Evolutionary conservation across 2,329 filamentous ascomycete species (phyloP).

Genomic region (Neofusicoccum ribis): DNA sequence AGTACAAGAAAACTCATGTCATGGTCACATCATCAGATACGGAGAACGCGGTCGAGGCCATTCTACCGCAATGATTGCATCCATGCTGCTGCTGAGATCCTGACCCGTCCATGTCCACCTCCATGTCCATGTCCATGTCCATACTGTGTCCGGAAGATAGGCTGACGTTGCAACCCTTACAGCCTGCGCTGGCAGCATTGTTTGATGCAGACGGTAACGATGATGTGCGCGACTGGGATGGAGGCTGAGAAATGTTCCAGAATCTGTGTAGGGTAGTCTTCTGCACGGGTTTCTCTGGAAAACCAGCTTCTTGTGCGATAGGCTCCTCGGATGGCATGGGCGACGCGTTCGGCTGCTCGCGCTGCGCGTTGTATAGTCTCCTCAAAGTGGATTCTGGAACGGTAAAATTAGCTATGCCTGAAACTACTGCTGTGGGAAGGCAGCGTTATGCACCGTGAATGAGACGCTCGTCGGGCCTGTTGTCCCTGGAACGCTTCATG

Average conservation of each 20-base stretch:
- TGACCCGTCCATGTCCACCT: conserved; percentile 38
- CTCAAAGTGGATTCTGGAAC: conserved; percentile 46
- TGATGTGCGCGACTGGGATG: conserved; percentile 25
- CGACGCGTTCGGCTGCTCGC: conserved; percentile 30
- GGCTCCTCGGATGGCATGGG: conserved; percentile 29
- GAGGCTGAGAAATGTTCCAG: conserved; percentile 44
- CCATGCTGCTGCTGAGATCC: conserved; percentile 30
- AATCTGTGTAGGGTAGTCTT: conserved; percentile 48
- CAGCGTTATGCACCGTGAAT: conserved; percentile 51
- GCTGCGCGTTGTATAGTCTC: conserved; percentile 48
- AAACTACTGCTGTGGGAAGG: too few species aligned
- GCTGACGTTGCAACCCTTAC: conserved; percentile 47
- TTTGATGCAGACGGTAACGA: conserved; percentile 12
- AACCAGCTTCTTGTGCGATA: not conserved
- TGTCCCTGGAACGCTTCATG: conserved; percentile 59
- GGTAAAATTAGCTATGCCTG: conserved; percentile 24
- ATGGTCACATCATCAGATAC: conserved; percentile 36
- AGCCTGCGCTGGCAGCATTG: conserved; percentile 28
- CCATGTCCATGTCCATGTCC: conserved; percentile 41
- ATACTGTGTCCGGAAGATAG: conserved; percentile 35
- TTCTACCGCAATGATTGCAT: conserved; percentile 41
- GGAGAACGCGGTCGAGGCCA: conserved; percentile 46
- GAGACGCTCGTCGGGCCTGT: conserved; percentile 56
- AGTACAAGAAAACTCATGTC: not conserved
- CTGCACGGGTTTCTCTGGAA: conserved; percentile 18